Evolutionary conservation across 495 filamentous ascomycete species (phyloP).

Genomic region (Neurospora tetrasperma): DNA sequence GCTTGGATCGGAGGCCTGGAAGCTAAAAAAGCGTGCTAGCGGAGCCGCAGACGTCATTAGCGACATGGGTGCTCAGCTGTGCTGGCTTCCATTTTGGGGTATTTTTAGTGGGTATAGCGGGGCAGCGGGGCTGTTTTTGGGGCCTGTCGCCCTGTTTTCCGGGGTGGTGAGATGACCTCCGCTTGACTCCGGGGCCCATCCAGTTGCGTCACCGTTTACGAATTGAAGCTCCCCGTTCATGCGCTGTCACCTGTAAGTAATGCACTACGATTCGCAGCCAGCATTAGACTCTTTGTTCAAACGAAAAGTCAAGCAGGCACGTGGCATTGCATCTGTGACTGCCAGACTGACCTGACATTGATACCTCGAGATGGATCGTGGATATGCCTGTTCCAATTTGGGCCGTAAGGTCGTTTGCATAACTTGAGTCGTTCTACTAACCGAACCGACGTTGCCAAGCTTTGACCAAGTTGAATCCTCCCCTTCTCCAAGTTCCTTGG

Average conservation of each 20-base stretch:
- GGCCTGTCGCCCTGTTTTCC: background rate
- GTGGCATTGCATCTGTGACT: background rate
- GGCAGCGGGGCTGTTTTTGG: background rate
- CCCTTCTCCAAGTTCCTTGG: background rate
- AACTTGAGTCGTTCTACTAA: background rate
- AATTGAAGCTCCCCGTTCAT: background rate
- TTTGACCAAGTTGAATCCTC: background rate
- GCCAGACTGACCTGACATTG: background rate
- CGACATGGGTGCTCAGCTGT: slow-evolving; percentile 9
- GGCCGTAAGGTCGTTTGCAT: background rate
- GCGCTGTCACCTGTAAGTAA: background rate
- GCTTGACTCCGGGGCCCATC: background rate
- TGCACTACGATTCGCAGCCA: background rate
- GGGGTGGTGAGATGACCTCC: background rate
- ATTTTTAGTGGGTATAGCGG: background rate
- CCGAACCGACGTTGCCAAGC: background rate
- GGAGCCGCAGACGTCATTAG: slow-evolving; percentile 25
- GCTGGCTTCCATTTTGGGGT: background rate
- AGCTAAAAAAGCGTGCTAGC: background rate
- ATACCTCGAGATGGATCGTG: background rate
- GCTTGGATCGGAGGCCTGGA: background rate
- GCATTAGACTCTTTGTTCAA: background rate
- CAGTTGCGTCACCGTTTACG: background rate
- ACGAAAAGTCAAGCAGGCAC: background rate
- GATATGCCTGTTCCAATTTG: background rate